Percentiles rank a stretch among this genome's conserved stretches.
phyloP scores from a whole-genome alignment of 2,329 filamentous ascomycete genomes.

The Blumeria graminis region DNA sequence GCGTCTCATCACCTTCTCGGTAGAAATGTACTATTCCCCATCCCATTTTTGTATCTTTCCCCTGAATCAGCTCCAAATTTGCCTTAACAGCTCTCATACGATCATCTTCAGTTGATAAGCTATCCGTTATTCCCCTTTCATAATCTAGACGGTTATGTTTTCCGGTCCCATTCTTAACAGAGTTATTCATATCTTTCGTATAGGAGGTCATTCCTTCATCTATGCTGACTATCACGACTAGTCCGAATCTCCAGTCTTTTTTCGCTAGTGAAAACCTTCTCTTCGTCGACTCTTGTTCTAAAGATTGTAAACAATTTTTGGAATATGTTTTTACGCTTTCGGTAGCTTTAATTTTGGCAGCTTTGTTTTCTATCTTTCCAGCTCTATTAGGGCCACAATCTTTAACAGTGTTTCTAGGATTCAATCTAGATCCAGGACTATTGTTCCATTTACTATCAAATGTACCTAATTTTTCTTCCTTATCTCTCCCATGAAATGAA shows the following conservation, averaged over 20 bases:
- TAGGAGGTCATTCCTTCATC: slow-evolving; percentile 31
- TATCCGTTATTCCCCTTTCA: slow-evolving; percentile 6
- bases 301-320: neutral
- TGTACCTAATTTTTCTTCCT: neutral
- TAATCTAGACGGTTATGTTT: neutral
- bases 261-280: slow-evolving; percentile 19
- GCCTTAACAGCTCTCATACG: slow-evolving; percentile 40
- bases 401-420: slow-evolving; percentile 3
- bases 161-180: slow-evolving; percentile 17
- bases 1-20: slow-evolving; percentile 55
- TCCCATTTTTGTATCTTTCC: slow-evolving; percentile 49
- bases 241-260: slow-evolving; percentile 59
- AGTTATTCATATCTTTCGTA: slow-evolving; percentile 1
- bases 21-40: slow-evolving; percentile 93
- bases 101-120: neutral
- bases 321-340: neutral
- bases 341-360: neutral
- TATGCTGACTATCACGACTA: slow-evolving; percentile 57
- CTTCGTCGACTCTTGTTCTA: slow-evolving; percentile 6
- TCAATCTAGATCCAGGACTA: neutral
- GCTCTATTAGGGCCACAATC: slow-evolving; percentile 16
- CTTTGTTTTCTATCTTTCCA: neutral
- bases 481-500: no score
- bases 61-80: slow-evolving; percentile 41
- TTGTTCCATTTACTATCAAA: neutral